Evolutionary conservation across 2,329 filamentous ascomycete species (phyloP).

Genomic region (Penicillium crustosum): DNA sequence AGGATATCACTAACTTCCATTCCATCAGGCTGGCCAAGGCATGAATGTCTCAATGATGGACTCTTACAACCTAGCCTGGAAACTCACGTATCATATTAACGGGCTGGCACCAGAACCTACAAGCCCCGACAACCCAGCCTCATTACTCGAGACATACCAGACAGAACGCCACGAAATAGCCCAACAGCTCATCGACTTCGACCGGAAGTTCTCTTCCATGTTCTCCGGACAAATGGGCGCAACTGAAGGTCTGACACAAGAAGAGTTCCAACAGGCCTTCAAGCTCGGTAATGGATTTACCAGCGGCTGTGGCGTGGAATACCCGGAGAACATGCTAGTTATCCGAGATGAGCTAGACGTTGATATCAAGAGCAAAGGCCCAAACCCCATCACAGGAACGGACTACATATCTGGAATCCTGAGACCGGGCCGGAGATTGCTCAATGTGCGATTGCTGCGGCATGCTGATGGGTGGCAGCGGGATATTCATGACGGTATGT

Average conservation of each 20-base stretch:
- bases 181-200: slow-evolving; percentile 41
- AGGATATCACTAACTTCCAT: background rate
- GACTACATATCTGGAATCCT: slow-evolving; percentile 38
- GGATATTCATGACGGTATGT: slow-evolving; percentile 33
- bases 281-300: slow-evolving; percentile 38
- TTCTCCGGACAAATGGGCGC: slow-evolving; percentile 38
- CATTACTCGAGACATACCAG: slow-evolving; percentile 39
- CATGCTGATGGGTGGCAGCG: slow-evolving; percentile 37
- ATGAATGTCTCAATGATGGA: slow-evolving; percentile 77
- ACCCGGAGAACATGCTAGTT: slow-evolving; percentile 30
- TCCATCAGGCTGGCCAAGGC: slow-evolving; percentile 62
- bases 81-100: slow-evolving; percentile 37
- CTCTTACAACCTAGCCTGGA: slow-evolving; percentile 44
- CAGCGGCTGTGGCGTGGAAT: slow-evolving; percentile 41
- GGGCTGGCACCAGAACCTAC: slow-evolving; percentile 32
- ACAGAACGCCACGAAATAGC: slow-evolving; percentile 39
- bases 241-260: slow-evolving; percentile 30
- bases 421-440: slow-evolving; percentile 33
- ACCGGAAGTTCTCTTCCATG: slow-evolving; percentile 39
- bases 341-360: slow-evolving; percentile 17
- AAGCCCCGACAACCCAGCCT: slow-evolving; percentile 7
- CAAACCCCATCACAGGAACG: slow-evolving; percentile 27
- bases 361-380: slow-evolving; percentile 2
- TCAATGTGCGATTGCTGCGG: slow-evolving; percentile 32
- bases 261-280: slow-evolving; percentile 36